Evolutionary conservation across 306 rosid species (phyloP), one percentile per base, ranked within the genome.

Genomic region (Comarum palustre): DNA sequence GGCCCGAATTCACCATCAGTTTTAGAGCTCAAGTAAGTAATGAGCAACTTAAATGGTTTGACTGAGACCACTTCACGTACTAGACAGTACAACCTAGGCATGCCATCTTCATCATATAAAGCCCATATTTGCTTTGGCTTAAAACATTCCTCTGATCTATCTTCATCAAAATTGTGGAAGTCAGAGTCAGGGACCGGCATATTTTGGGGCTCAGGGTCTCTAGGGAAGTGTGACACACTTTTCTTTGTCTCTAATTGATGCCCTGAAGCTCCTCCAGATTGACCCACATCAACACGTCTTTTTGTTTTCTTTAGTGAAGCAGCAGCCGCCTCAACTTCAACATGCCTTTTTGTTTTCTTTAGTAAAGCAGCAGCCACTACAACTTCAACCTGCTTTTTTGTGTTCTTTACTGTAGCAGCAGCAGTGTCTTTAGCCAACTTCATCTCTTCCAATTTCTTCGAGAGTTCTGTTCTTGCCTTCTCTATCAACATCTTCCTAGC

Each of bases 121-220:
- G 99, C 99, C 99, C 99, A 95, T 86, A 95, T 89, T 81, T 95
- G 99, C 86, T 91, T 95, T 17, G 97, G 96, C 84, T 66, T 88
- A 87, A 95, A 95, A 83, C 97, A 90, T 78, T 90, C 89, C 82
- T 95, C 99, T 17, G 96, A 84, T 71, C 99, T 88, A 78, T 91
- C 97, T 47, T 87, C 88, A 81, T 95, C 99, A 48, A 95, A 95
- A 82, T 91, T 97, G 78, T 95, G 97, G 79, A 95, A 95, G 85
- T 95, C 99, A 1, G 99, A 79, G 85, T 95, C 99, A 54, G 99
- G 99, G 66, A 95, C 67, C 0, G 43, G 43, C 45, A 62, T 32
- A 25, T 16, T 16, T 32, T 17, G 45, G 24, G 67, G 67, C 43
- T 95, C 97, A 48, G 97, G 96, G 66, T 87, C 97, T 20, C 72